A percentile compares a stretch with the other conserved stretches of the same genome.
These are phyloP conservation scores for Verticillium zaregamsianum DNA, from an alignment of 2,329 filamentous ascomycete genomes.

Conservation along the genomic window DNA sequence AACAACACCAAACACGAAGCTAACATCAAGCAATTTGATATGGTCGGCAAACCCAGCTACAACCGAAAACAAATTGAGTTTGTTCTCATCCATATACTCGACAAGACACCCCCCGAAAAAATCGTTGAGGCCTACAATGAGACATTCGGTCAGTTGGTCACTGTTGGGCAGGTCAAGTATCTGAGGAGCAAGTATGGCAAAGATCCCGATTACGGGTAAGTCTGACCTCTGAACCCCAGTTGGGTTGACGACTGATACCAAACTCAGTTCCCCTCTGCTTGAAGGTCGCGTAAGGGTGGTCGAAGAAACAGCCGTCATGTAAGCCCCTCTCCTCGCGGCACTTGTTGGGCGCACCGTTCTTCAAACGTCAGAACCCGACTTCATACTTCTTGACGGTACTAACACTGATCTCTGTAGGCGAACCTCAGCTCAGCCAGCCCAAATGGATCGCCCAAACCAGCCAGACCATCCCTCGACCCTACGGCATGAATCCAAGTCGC, in stretches of 20 bases:
- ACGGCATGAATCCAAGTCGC: no score
- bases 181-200: conserved; percentile 35
- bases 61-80: conserved; percentile 28
- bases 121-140: conserved; percentile 22
- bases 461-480: no score
- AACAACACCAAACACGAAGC: neutral
- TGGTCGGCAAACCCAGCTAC: conserved; percentile 31
- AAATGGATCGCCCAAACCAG: no score
- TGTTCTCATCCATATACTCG: conserved; percentile 24
- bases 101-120: conserved; percentile 16
- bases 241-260: neutral
- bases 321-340: neutral
- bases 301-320: neutral
- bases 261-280: neutral
- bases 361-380: no score
- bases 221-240: neutral
- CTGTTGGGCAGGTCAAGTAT: conserved; percentile 29
- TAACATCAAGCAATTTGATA: conserved; percentile 8
- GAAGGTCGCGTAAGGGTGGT: neutral
- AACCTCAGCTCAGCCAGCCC: no score
- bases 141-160: conserved; percentile 23
- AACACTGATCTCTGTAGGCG: no score
- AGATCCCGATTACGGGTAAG: conserved; percentile 33
- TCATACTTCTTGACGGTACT: no score
- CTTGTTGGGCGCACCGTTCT: no score